Evolutionary conservation across 805 yeast species (phyloP), one percentile per base, ranked within the genome.

Genomic region (Kluyveromyces starmeri): DNA sequence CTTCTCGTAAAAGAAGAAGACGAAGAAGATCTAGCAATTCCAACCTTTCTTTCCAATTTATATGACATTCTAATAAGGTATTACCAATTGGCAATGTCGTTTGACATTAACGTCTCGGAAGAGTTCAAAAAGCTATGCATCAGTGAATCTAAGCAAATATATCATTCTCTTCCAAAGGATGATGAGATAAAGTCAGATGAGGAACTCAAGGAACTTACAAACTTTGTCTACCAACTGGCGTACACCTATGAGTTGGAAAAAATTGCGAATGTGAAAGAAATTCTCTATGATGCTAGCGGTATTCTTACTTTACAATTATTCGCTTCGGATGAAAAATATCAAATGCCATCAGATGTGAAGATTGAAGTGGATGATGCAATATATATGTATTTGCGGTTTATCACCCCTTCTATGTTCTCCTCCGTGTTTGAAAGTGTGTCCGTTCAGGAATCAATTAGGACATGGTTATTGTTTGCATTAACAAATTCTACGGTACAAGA

Each of bases 51-150:
- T 35, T 43, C 45, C 42, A 38, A 61, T 41, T 29, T 55, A 61
- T 37, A 50, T 38, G 66, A 61, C 17, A 47, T 62, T 18, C 55
- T 55, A 29, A 55, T 51, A 6, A 61, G 79, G 32, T 53, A 62
- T n/a, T 55, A 63, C 22, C 67, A 67, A 35, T 60, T 85, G 39
- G 69, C 81, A 1, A 48, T 65, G 20, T 73, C 92, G 3, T 72
- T 71, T 55, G 97, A 88, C 55, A 49, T 84, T 34, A 73, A 78
- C 34, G 58, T 76, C 9, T 58, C 57, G n/a, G 46, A 48, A 1
- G 55, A 57, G 15, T 67, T 78, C 28, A 40, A 45, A 2, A 44
- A 59, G 2, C 14, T 47, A 2, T 54, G 47, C 47, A 48, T 65
- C 7, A 45, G 51, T 3, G 63, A 64, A 21, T 55, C 77, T 2